phyloP scores from a whole-genome alignment of 2,329 filamentous ascomycete genomes.

The Alternaria sp. region DNA sequence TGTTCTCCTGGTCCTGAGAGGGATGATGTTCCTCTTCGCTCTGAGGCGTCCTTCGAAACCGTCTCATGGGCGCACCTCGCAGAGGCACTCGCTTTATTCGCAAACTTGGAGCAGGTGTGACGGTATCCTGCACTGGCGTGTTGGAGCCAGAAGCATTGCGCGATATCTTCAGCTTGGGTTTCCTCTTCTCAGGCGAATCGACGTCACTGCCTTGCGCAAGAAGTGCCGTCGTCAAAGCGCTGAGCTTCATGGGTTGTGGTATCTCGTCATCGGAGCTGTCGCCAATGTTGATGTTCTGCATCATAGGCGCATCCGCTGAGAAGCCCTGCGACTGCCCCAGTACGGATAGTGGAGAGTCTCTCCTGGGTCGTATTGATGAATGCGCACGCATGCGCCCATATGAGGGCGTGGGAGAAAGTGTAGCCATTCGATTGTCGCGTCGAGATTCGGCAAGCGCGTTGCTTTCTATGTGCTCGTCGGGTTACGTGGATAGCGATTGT shows the following conservation, averaged over 20 bases:
- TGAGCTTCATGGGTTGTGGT: conserved; percentile 85
- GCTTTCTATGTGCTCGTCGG: conserved; percentile 28
- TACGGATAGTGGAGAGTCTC: conserved; percentile 56
- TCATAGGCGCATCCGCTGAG: conserved; percentile 52
- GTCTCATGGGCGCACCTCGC: conserved; percentile 48
- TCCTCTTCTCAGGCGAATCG: conserved; percentile 47
- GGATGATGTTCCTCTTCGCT: conserved; percentile 48
- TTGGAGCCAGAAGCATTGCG: conserved; percentile 42
- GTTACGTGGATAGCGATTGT: conserved; percentile 47
- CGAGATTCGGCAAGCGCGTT: conserved; percentile 21
- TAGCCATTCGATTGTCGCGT: conserved; percentile 40
- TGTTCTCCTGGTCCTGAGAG: conserved; percentile 82
- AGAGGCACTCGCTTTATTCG: conserved; percentile 49
- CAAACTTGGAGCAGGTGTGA: conserved; percentile 50
- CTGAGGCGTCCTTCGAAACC: conserved; percentile 48
- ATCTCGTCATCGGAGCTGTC: conserved; percentile 97
- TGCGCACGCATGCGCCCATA: conserved; percentile 48
- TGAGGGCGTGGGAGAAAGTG: conserved; percentile 49
- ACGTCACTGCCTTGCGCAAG: conserved; percentile 59
- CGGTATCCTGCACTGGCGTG: conserved; percentile 47
- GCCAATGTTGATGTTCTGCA: conserved; percentile 63
- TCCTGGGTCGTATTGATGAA: conserved; percentile 45
- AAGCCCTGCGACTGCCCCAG: conserved; percentile 55
- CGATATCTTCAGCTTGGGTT: conserved; percentile 48
- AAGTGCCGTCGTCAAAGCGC: conserved; percentile 86